Evolutionary conservation across 345 rosid species (phyloP), one percentile per base, ranked within the genome.

Genomic region (Populus nigra): DNA sequence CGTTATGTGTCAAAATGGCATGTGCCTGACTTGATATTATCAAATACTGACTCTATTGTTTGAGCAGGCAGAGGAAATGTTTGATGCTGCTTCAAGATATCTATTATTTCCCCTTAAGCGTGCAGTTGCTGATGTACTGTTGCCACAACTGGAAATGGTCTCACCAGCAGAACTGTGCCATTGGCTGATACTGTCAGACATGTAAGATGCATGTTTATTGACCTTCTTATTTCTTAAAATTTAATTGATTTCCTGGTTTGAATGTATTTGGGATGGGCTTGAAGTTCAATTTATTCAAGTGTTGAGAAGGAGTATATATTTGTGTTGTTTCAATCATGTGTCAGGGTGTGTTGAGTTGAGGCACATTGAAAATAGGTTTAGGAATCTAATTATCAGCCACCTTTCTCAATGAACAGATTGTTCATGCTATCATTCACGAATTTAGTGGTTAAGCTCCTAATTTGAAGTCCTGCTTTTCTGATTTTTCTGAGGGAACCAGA

Each of bases 61-160:
- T 88, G 81, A 80, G 69, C 88, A 93, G 98, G 98, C 91, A 36
- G 99, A 92, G 81, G 98, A 91, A 81, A 90, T 93, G 84, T 93
- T 96, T 86, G 99, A 96, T 87, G 96, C 93, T 79, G 94, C 98
- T 79, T 93, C 99, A 70, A 91, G 99, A 77, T 96, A 96, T 83
- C 84, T 96, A 62, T 78, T 96, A 73, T 92, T 96, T 87, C 96
- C 99, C 79, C 90, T 96, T 45, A 96, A 92, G 88, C 96, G 99
- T 80, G 93, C 96, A 63, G 98, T 96, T 55, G 99, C 96, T 82
- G 99, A 96, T 73, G 96, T 84, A 49, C 80, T 96, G 78, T 78
- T 93, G 79, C 99, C 91, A 17, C 90, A 88, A 73, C 87, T 96
- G 74, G 96, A 96, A 88, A 84, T 81, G 82, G 93, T 85, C 84